phyloP scores from a whole-genome alignment of 2,329 filamentous ascomycete genomes.

The Beauveria varroae region DNA sequence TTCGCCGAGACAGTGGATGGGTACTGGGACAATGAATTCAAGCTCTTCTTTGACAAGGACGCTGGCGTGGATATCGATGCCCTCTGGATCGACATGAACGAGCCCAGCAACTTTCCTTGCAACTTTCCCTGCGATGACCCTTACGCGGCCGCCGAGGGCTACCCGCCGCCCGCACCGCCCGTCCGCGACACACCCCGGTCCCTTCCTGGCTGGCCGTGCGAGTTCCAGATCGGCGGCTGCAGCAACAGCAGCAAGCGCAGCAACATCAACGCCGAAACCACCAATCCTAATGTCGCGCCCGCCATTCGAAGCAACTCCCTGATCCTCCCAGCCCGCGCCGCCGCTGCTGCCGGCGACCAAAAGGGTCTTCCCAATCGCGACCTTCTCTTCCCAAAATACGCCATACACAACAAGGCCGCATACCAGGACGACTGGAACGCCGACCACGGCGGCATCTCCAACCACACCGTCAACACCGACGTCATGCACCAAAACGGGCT shows the following conservation, averaged over 20 bases:
- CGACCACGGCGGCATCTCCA: conserved; percentile 56
- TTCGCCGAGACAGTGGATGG: conserved; percentile 51
- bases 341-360: conserved; percentile 49
- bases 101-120: conserved; percentile 27
- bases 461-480: conserved; percentile 59
- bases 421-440: conserved; percentile 22
- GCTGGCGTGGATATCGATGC: conserved; percentile 67
- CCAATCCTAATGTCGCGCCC: not conserved
- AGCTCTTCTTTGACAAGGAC: conserved; percentile 52
- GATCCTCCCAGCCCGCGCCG: conserved; percentile 34
- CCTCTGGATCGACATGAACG: conserved; percentile 66
- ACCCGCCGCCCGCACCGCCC: conserved; percentile 53
- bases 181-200: conserved; percentile 56
- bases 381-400: conserved; percentile 17
- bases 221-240: conserved; percentile 53
- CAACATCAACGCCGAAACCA: not conserved
- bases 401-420: conserved; percentile 36
- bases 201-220: conserved; percentile 56
- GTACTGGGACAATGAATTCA: conserved; percentile 66
- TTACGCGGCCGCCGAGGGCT: conserved; percentile 31
- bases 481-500: conserved; percentile 60
- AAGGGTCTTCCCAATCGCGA: conserved; percentile 17
- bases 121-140: conserved; percentile 50
- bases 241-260: not conserved
- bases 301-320: conserved; percentile 5